Evolutionary conservation across 495 filamentous ascomycete genomes (phyloP).

Genomic region (Talaromyces adpressus): DNA sequence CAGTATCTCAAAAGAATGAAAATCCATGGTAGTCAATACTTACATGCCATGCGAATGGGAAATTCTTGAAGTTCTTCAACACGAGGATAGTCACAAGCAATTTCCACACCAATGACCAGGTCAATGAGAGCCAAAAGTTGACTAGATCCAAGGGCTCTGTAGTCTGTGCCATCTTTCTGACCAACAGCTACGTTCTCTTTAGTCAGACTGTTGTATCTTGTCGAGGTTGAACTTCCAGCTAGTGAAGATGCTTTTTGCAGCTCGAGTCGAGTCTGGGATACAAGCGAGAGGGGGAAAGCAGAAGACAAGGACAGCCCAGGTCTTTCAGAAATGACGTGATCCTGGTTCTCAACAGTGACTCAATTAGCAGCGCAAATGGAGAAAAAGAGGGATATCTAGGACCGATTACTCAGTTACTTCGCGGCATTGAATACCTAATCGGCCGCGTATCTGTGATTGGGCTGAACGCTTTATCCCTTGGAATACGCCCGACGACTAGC

Average conservation of each 20-base stretch:
- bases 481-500: neutral
- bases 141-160: conserved; percentile 4
- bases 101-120: conserved; percentile 7
- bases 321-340: neutral
- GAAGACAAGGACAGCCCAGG: neutral
- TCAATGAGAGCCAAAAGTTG: conserved; percentile 1
- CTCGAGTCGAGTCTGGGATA: neutral
- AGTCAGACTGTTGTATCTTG: neutral
- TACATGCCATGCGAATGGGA: conserved; percentile 76
- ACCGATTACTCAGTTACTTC: neutral
- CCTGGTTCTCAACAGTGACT: neutral
- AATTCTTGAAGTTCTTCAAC: conserved; percentile 44
- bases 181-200: neutral
- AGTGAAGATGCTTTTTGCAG: neutral
- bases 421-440: neutral
- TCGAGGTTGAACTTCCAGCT: neutral
- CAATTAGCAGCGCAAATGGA: neutral
- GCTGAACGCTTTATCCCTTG: neutral
- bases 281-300: neutral
- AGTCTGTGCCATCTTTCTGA: neutral
- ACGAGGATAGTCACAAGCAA: neutral
- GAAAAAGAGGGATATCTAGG: neutral
- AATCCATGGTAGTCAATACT: conserved; percentile 1
- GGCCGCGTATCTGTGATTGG: neutral
- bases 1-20: neutral